phyloP scores from a whole-genome alignment of 805 yeast species.

The Candida rishiriensis region DNA sequence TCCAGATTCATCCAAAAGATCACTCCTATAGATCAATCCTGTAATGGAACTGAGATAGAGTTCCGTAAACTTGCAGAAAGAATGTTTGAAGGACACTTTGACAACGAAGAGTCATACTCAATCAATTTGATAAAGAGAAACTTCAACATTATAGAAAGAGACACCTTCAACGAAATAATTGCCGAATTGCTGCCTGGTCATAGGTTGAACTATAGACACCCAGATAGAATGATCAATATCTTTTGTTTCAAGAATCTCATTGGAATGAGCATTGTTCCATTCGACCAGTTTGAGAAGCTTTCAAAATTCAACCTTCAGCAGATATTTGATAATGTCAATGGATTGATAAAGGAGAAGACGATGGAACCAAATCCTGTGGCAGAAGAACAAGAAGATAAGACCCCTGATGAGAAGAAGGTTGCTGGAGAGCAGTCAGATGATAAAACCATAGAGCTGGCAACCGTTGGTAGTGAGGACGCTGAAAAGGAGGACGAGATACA shows the following conservation, averaged over 20 bases:
- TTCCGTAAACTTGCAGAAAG: slow-evolving; percentile 43
- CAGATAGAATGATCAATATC: slow-evolving; percentile 73
- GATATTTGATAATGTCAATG: slow-evolving; percentile 49
- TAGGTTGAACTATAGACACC: slow-evolving; percentile 72
- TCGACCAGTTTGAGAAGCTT: slow-evolving; percentile 46
- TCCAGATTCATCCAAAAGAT: slow-evolving; percentile 75
- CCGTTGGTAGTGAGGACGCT: too few species aligned
- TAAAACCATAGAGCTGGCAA: too few species aligned
- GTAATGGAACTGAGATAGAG: slow-evolving; percentile 67
- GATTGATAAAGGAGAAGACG: slow-evolving; percentile 8
- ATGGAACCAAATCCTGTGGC: slow-evolving; percentile 1
- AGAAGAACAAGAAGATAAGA: neutral
- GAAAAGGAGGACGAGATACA: too few species aligned
- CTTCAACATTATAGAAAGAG: slow-evolving; percentile 67
- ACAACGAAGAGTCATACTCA: slow-evolving; percentile 50
- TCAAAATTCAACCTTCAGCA: slow-evolving; percentile 79
- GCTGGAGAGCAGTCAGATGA: too few species aligned
- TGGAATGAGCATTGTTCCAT: slow-evolving; percentile 78
- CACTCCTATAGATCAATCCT: slow-evolving; percentile 75
- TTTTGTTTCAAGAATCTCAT: slow-evolving; percentile 87
- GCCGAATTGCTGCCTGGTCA: slow-evolving; percentile 44
- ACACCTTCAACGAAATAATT: slow-evolving; percentile 65
- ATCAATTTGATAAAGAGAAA: slow-evolving; percentile 76
- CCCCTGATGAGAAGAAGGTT: neutral
- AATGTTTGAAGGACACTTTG: slow-evolving; percentile 13